Evolutionary conservation across 225 moss, liverwort and hornwort genomes (phyloP), one percentile per base, ranked within the genome.

Genomic region (Thuidium tamariscinum): DNA sequence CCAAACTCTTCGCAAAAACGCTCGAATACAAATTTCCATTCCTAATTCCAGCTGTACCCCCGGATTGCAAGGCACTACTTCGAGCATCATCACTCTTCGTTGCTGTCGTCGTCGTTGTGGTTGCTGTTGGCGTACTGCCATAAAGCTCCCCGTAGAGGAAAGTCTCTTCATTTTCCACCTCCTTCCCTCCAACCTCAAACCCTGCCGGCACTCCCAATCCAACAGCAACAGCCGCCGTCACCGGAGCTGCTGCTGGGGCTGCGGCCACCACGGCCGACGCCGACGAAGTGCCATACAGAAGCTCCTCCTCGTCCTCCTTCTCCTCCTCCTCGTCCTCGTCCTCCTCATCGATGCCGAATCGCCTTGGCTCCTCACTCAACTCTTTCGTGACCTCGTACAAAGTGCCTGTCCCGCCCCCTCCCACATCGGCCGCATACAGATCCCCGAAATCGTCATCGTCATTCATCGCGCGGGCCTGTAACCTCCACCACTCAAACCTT

Each of bases 361-460:
- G 78, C 69, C 67, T 48, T 12, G 56, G 48, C 83, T 84, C 86
- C 86, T 86, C 89, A 39, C 56, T 77, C 83, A 61, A 83, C 84
- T 87, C 89, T 66, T 88, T 94, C 55, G 88, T 83, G 57, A 89
- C 86, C 88, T 91, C 86, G 90, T 94, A 94, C 83, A 92, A 17
- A 75, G 93, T 88, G 85, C 91, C 89, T 60, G 92, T 86, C 59
- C 86, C 90, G 61, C 88, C 94, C 67, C 80, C 91, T 61, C 89
- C 95, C 64, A 93, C 92, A 89, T 97, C 97, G 89, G 94, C 88
- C 87, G 97, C 91, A 81, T 99, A 99, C 88, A 99, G 92, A 94
- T 99, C 94, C 81, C 99, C 99, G 88, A 99, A 99, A 90, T 99
- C 99, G 71, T 99, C 99, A 78, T 99, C 99, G 81, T 89, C 97